Base-by-base conservation (phyloP, 805 yeast genomes). In the Naumovozyma dairenensis region DNA sequence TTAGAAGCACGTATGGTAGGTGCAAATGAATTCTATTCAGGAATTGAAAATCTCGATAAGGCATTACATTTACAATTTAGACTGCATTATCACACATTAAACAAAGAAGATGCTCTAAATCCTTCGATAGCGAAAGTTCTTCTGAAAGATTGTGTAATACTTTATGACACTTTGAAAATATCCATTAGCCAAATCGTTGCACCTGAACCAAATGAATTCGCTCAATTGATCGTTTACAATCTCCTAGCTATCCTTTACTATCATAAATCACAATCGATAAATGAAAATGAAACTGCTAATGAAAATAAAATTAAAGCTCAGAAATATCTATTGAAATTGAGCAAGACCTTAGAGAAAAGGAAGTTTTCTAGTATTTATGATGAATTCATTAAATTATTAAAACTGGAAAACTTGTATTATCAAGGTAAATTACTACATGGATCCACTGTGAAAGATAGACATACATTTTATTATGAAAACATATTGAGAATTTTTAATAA, bases 41-140 rank as follows among this genome's bases (percentile, higher is more conserved):
- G 45, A 3, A 38, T 38, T 13, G 25, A 25, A 4, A 20, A 40
- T n/a, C 32, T 56, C 20, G 51, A 55, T 32, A 30, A 43, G 3
- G 46, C 48, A 1, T 31, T 56, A 28, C 37, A 50, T 9, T 32
- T 56, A 22, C 59, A 55, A 25, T 55, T 49, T 29, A 41, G 58
- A 28, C 28, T 48, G 1, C 52, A 54, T 32, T 49, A 44, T 32
- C 57, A 53, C 39, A 32, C 44, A 16, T 42, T 46, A 34, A n/a
- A n/a, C n/a, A n/a, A n/a, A n/a, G 47, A 46, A 4, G 28, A 32
- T n/a, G 42, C 40, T 13, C 28, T 42, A 25, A 35, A 31, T 20
- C 20, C 31, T 16, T 29, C 38, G 4, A 45, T 37, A 6, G 46
- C 43, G 13, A 34, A 39, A 15, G 48, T 49, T 6, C 29, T 51